A percentile compares a stretch with the other conserved stretches of the same genome.
Evolutionary conservation across 768 basidiomycete species (phyloP).

Genomic region (Boletus huronensis): DNA sequence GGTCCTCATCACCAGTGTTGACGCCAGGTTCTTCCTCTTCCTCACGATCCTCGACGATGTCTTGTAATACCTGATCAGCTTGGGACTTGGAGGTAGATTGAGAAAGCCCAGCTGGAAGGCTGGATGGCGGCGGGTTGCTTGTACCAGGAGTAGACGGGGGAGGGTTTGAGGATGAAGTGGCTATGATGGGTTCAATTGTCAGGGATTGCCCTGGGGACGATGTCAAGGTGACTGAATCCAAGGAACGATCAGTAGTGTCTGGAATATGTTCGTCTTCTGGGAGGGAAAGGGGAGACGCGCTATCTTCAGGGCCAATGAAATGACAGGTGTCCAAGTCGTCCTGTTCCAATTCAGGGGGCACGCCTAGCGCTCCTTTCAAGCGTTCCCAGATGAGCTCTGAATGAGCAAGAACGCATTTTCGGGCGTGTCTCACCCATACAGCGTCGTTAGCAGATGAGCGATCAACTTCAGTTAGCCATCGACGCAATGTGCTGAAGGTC

Average conservation of each 20-base stretch:
- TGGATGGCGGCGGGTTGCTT: slow-evolving; percentile 37
- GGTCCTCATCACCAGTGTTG: slow-evolving; percentile 14
- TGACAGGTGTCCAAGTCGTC: slow-evolving; percentile 37
- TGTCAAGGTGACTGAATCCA: slow-evolving; percentile 8
- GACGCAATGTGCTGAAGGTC: slow-evolving; percentile 66
- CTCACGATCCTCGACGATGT: slow-evolving; percentile 48
- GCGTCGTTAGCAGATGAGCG: slow-evolving; percentile 64
- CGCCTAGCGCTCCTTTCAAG: slow-evolving; percentile 81
- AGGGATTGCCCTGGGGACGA: slow-evolving; percentile 15
- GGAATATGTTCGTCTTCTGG: not conserved
- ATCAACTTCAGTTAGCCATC: slow-evolving; percentile 63
- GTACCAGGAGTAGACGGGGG: slow-evolving; percentile 16
- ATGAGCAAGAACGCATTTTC: slow-evolving; percentile 71
- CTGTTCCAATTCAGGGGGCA: slow-evolving; percentile 78
- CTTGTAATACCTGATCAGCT: slow-evolving; percentile 41
- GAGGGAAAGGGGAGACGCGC: not conserved
- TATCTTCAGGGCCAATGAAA: not conserved
- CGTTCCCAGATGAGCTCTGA: slow-evolving; percentile 92
- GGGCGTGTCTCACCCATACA: slow-evolving; percentile 67
- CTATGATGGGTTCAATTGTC: slow-evolving; percentile 55
- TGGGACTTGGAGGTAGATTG: slow-evolving; percentile 25
- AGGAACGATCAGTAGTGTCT: not conserved
- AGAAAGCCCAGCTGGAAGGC: slow-evolving; percentile 34
- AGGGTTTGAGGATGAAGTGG: slow-evolving; percentile 27
- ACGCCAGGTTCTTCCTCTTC: slow-evolving; percentile 43